Base-by-base conservation (phyloP, 352 stramenopile species). In the Phytophthora rubi region DNA sequence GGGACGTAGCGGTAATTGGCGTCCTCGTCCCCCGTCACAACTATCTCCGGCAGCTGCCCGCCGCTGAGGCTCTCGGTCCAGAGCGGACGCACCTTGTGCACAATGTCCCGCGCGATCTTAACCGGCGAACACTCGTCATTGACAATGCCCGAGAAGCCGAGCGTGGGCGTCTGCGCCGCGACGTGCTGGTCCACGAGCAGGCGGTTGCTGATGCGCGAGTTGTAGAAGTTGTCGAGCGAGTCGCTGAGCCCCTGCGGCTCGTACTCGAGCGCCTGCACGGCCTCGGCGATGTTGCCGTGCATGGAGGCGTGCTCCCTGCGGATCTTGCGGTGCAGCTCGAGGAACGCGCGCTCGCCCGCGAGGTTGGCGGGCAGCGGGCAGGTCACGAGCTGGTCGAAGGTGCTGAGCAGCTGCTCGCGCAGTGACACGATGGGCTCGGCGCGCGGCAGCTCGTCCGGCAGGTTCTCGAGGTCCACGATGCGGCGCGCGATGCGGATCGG, bases 151-250 rank as follows among this genome's bases (percentile, higher is more conserved):
- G 82, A 76, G 67, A 85, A 93, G 3, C 87, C 87, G 2, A 70
- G 58, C 8, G 57, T 68, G 0, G 85, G 85, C 5, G 78, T 86
- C 70, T 92, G 84, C 21, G 83, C 80, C 0, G 85, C 87, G 2
- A 91, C 6, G 62, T 95, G 87, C 65, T 95, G 87, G 67, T 95
- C 87, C 72, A 93, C 79, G 49, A 95, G 81, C 84, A 91, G 93
- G 52, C 87, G 85, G 55, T 93, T 92, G 59, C 85, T 81, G 56
- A 95, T 95, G 37, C 87, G 82, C 33, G 87, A 95, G 72, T 91
- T 92, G 75, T 95, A 95, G 54, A 95, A 93, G 57, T 82, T 81
- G 59, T 93, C 85, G 37, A 95, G 85, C 47, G 85, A 85, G n/a
- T 79, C 72, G 32, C 71, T 83, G 4, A 92, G 71, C 0, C 80